Evolutionary conservation across 2,329 filamentous ascomycete species (phyloP).

Genomic region (Rutstroemia sydowiana): DNA sequence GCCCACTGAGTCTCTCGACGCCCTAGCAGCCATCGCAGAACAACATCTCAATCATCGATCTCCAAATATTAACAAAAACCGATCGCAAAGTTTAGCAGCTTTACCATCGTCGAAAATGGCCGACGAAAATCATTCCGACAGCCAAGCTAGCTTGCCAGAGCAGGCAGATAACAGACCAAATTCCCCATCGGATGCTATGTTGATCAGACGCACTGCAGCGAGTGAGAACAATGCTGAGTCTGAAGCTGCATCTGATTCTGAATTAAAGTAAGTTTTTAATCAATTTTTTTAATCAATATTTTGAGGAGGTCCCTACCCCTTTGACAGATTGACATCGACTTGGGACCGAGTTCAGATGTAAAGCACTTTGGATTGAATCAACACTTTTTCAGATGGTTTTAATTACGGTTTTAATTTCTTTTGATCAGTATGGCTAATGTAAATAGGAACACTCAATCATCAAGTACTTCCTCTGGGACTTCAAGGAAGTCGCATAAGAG

Average conservation of each 20-base stretch:
- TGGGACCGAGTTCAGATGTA: no score
- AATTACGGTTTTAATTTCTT: no score
- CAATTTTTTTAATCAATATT: neutral
- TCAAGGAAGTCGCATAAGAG: conserved; percentile 3
- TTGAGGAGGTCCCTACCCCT: no score
- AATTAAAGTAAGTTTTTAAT: neutral
- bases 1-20: conserved; percentile 21
- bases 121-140: no score
- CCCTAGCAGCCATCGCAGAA: conserved; percentile 23
- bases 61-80: conserved; percentile 1
- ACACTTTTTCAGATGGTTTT: neutral
- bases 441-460: neutral
- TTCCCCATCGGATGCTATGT: conserved; percentile 30
- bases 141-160: no score
- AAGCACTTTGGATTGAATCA: no score
- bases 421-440: neutral
- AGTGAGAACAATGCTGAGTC: conserved; percentile 18
- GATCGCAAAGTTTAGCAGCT: conserved; percentile 2
- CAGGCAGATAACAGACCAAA: conserved; percentile 7
- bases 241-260: conserved; percentile 5
- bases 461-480: neutral
- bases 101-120: neutral
- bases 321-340: no score
- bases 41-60: conserved; percentile 13
- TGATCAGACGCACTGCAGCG: conserved; percentile 25